Evolutionary conservation across 2,329 filamentous ascomycete species (phyloP).

Genomic region (Gyromitra esculenta): DNA sequence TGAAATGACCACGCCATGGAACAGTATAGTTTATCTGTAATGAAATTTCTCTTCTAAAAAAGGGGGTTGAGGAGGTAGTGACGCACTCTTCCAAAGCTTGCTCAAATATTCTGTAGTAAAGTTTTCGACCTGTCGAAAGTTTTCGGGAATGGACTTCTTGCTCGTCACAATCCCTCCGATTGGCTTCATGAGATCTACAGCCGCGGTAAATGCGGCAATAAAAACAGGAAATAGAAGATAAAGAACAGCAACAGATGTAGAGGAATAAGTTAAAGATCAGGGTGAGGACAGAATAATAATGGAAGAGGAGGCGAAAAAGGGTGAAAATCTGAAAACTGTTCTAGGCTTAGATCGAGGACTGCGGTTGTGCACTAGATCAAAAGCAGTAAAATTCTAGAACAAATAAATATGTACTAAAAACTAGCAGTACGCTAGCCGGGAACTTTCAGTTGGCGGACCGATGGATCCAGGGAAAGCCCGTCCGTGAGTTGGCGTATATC

Average conservation of each 20-base stretch:
- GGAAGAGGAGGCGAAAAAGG: slow-evolving; percentile 48
- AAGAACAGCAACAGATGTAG: slow-evolving; percentile 3
- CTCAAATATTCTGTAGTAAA: slow-evolving; percentile 62
- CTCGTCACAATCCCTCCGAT: slow-evolving; percentile 60
- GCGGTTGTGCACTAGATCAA: slow-evolving; percentile 39
- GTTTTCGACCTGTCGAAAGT: slow-evolving; percentile 60
- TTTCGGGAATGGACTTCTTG: slow-evolving; percentile 60
- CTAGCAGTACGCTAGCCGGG: slow-evolving; percentile 33
- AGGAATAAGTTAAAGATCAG: slow-evolving; percentile 25
- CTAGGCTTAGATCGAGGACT: slow-evolving; percentile 37
- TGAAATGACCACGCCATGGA: slow-evolving; percentile 53
- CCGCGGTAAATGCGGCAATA: slow-evolving; percentile 37
- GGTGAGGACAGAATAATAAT: slow-evolving; percentile 31
- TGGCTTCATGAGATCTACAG: slow-evolving; percentile 60
- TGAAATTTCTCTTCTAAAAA: slow-evolving; percentile 23
- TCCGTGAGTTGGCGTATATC: slow-evolving; percentile 16
- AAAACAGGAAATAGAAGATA: slow-evolving; percentile 7
- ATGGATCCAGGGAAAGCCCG: slow-evolving; percentile 25
- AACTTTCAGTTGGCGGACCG: slow-evolving; percentile 36
- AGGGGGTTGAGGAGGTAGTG: slow-evolving; percentile 45
- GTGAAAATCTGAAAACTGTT: slow-evolving; percentile 47
- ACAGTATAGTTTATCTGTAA: slow-evolving; percentile 44
- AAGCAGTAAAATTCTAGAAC: slow-evolving; percentile 51
- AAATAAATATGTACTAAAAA: slow-evolving; percentile 25
- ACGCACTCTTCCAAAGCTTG: slow-evolving; percentile 65